Evolutionary conservation across 371 early-diverging fungal species (phyloP), one percentile per base, ranked within the genome.

Genomic region (Syncephalastrum contaminatum): DNA sequence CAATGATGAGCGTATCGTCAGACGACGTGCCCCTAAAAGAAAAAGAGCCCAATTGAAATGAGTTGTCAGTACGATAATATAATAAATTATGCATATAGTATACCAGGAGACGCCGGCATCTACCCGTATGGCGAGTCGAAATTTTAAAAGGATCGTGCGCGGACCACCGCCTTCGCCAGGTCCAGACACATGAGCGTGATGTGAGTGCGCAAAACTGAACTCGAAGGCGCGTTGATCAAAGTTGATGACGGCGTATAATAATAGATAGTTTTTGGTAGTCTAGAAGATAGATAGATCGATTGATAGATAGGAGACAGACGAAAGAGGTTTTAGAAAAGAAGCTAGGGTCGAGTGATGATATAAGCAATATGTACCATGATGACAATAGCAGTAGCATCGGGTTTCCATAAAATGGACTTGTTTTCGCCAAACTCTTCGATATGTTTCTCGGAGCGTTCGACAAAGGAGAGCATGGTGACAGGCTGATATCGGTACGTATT

Each of bases 91-190:
- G 18, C 8, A 8, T 12, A 10, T 16, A 18, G 7, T 19, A 59
- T 73, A 79, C 80, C 80, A 75, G 40, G 63, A 57, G 27, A 79
- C 67, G 2, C 80, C 80, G 45, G 80, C 80, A 58, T 79, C 80
- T 0, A 79, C 66, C 51, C 76, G 51, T 22, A 79, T 75, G 1
- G 80, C 72, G 13, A 79, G 45, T 45, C 72, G 67, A 53, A 79
- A 79, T 50, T 70, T 73, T 1, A 75, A 42, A 5, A 79, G 49
- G 63, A 72, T 70, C 2, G 74, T 74, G 43, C 54, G 59, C 43
- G 70, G 60, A 0, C 80, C 80, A 21, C 66, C 70, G 12, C 72
- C 80, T 63, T 79, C 80, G 1, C 80, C 80, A 3, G 80, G 80
- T 2, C 80, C 80, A 4, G 70, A 67, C 13, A 75, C 59, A 51